Evolutionary conservation across 139 green algal species (phyloP), one percentile per base, ranked within the genome.

Genomic region (Chlorella ohadii): DNA sequence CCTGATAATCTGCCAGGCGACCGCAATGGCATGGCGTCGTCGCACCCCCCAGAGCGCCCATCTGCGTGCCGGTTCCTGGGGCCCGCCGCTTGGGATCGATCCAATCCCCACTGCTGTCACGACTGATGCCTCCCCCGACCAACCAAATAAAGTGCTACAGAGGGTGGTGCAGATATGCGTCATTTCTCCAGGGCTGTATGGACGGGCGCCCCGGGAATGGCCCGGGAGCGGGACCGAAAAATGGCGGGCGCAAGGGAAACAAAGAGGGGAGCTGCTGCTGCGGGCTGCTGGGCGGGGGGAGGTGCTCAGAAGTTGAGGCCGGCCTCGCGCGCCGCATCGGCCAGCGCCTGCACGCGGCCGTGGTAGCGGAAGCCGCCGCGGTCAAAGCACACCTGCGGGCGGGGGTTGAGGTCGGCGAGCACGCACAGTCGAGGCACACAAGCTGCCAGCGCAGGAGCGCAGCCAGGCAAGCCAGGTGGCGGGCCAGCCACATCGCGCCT

Each of bases 331-430:
- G 95, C 95, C 63, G 89, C 96, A n/a, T 99, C 96, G 15, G 96
- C 96, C 27, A 99, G 79, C 34, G 96, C 96, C 90, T 96, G 84
- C 51, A 99, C 90, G 28, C 97, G 89, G 64, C 97, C 97, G 84
- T 99, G 96, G 92, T 99, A 99, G 12, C 92, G 79, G 86, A 96
- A 97, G 83, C 97, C 97, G 4, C 95, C 97, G 15, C 97, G 87
- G 91, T 99, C 97, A 88, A 99, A 99, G 39, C 70, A 91, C 1
- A 85, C 80, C 76, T 82, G 76, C 27, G 16, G 38, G n/a, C n/a
- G 28, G 19, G 73, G 28, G 51, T 9, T 2, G 51, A 22, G 51
- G 51, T 59, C 11, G 15, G 51, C 9, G 44, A 51, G 44, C 6
- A 51, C 44, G 44, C 44, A 51, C 44, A 51, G 44, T 51, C n/a